Evolutionary conservation across 2,329 filamentous ascomycete species (phyloP).

Genomic region (Cladophialophora bantiana): DNA sequence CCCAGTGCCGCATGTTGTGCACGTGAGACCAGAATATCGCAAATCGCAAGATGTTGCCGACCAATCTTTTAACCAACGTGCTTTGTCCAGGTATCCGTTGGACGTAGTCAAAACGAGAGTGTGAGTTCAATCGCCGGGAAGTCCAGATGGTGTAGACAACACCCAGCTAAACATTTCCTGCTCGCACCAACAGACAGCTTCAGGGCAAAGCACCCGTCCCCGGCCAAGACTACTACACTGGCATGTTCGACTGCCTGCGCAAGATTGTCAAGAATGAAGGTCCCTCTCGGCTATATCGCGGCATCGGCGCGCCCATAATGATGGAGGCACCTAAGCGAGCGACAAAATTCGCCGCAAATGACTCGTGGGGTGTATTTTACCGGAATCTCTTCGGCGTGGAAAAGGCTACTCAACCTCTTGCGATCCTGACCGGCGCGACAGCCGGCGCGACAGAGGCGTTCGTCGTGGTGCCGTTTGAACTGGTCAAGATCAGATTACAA

Average conservation of each 20-base stretch:
- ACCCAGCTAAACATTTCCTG: slow-evolving; percentile 7
- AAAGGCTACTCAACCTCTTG: slow-evolving; percentile 91
- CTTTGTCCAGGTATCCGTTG: slow-evolving; percentile 81
- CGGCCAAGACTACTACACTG: slow-evolving; percentile 86
- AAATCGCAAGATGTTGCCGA: not conserved
- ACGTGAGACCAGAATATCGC: not conserved
- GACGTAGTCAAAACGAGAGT: slow-evolving; percentile 98
- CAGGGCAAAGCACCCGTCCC: slow-evolving; percentile 73
- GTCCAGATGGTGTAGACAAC: not conserved
- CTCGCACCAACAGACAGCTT: slow-evolving; percentile 70
- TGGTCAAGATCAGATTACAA: slow-evolving; percentile 97
- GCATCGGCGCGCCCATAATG: slow-evolving; percentile 92
- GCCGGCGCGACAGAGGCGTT: slow-evolving; percentile 96
- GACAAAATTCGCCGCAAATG: slow-evolving; percentile 98
- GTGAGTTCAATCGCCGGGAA: slow-evolving; percentile 60
- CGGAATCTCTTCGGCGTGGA: slow-evolving; percentile 80
- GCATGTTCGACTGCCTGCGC: slow-evolving; percentile 97
- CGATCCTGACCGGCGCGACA: slow-evolving; percentile 89
- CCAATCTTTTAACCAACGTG: slow-evolving; percentile 1
- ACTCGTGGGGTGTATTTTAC: slow-evolving; percentile 97
- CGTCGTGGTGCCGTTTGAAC: slow-evolving; percentile 96
- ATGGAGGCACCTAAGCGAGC: slow-evolving; percentile 98
- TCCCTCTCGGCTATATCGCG: slow-evolving; percentile 89
- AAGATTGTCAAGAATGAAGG: slow-evolving; percentile 98
- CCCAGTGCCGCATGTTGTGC: slow-evolving; percentile 12